A percentile compares a stretch with the other conserved stretches of the same genome.
phyloP scores from a whole-genome alignment of 2,329 filamentous ascomycete genomes.

The Fusarium torulosum region DNA sequence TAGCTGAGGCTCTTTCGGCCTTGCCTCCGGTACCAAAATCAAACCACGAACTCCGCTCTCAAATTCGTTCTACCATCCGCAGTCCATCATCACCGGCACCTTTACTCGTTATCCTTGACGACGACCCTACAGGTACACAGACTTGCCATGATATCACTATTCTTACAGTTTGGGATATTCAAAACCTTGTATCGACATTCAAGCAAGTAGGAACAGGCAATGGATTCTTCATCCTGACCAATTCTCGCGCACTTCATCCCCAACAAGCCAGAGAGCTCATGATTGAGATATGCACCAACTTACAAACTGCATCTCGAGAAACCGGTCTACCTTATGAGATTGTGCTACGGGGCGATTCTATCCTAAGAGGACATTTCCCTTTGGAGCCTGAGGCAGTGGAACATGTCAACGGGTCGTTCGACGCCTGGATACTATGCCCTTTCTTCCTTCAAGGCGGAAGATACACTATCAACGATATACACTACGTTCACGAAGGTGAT shows the following conservation, averaged over 20 bases:
- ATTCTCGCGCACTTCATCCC: slow-evolving; percentile 62
- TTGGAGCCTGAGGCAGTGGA: slow-evolving; percentile 66
- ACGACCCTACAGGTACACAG: slow-evolving; percentile 27
- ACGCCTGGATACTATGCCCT: slow-evolving; percentile 68
- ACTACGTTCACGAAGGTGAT: slow-evolving; percentile 68
- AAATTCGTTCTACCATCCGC: fast-evolving
- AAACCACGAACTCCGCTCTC: not conserved
- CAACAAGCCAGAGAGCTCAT: slow-evolving; percentile 62
- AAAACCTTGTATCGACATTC: not conserved
- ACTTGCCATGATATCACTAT: slow-evolving; percentile 19
- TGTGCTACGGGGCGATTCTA: slow-evolving; percentile 69
- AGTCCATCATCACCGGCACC: not conserved
- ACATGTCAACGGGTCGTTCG: slow-evolving; percentile 61
- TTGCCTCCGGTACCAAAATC: fast-evolving
- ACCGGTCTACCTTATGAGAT: slow-evolving; percentile 62
- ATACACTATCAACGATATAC: slow-evolving; percentile 68
- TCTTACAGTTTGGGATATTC: slow-evolving; percentile 15
- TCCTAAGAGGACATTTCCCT: slow-evolving; percentile 68
- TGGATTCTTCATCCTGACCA: slow-evolving; percentile 27
- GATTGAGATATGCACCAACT: slow-evolving; percentile 62
- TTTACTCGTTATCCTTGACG: not conserved
- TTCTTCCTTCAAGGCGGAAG: slow-evolving; percentile 71
- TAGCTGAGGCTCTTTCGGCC: not conserved
- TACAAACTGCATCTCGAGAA: slow-evolving; percentile 58
- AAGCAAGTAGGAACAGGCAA: slow-evolving; percentile 5